Percentiles rank a stretch among this genome's conserved stretches.
Evolutionary conservation across 192 early-diverging fungal genomes (phyloP).

Genomic region (Obelidium mucronatum): DNA sequence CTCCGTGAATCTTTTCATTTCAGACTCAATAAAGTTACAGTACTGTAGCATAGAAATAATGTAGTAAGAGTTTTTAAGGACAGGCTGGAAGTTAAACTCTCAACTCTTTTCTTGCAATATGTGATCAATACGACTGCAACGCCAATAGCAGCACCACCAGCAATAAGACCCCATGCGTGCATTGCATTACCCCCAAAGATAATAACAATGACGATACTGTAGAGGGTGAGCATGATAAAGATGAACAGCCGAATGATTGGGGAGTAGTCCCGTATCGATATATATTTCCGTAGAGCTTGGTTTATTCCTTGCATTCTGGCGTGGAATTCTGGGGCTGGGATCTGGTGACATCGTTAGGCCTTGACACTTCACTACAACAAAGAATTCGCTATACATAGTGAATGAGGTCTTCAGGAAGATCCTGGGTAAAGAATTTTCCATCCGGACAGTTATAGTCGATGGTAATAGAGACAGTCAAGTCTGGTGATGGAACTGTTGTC

Average conservation of each 20-base stretch:
- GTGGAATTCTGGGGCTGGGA: no score
- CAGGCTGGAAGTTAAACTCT: no score
- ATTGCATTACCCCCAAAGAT: background rate
- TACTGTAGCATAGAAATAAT: no score
- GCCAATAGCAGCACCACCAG: background rate
- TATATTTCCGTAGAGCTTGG: background rate
- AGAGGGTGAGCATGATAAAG: background rate
- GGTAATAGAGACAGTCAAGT: no score
- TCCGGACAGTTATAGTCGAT: no score
- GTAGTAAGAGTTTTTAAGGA: no score
- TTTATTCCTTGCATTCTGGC: conserved; percentile 2
- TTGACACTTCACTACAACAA: no score
- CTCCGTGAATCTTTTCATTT: background rate
- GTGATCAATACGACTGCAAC: background rate
- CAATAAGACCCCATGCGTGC: background rate
- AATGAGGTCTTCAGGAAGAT: no score
- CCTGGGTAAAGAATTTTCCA: no score
- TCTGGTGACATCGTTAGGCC: no score
- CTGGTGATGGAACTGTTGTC: no score
- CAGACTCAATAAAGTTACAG: background rate
- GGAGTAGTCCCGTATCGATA: background rate
- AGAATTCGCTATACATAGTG: no score
- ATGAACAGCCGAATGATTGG: background rate
- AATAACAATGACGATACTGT: background rate
- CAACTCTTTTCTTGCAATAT: background rate